Evolutionary conservation across 495 filamentous ascomycete genomes (phyloP).

Genomic region (Lophiotrema nucula): DNA sequence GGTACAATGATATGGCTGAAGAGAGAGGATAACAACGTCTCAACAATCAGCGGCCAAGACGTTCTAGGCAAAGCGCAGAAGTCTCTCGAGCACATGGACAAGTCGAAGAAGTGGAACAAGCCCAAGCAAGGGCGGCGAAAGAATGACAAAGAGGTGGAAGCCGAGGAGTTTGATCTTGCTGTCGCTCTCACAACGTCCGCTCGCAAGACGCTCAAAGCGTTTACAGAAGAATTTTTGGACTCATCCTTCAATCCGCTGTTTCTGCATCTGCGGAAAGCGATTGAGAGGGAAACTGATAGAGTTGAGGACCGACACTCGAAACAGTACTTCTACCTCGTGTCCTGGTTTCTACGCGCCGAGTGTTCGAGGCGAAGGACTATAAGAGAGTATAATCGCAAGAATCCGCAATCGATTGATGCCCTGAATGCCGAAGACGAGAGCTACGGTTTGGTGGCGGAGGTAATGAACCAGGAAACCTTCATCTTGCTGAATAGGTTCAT

Average conservation of each 20-base stretch:
- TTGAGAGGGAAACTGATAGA: conserved; percentile 88
- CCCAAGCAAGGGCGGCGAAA: conserved; percentile 60
- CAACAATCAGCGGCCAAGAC: conserved; percentile 85
- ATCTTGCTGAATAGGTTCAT: conserved; percentile 80
- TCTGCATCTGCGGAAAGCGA: conserved; percentile 76
- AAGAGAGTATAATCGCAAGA: conserved; percentile 37
- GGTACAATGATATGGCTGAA: conserved; percentile 98
- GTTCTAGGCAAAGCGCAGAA: conserved; percentile 70
- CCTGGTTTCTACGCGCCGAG: conserved; percentile 94
- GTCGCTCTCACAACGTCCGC: conserved; percentile 66
- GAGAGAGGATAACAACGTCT: conserved; percentile 70
- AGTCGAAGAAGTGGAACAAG: conserved; percentile 83
- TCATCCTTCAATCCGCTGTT: conserved; percentile 96
- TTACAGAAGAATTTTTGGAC: conserved; percentile 93
- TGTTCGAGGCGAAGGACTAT: conserved; percentile 64
- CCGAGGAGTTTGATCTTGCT: conserved; percentile 71
- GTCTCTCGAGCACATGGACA: conserved; percentile 84
- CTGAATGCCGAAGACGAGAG: conserved; percentile 63
- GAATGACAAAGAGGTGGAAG: conserved; percentile 61
- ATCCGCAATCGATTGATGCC: conserved; percentile 13
- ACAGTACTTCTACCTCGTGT: conserved; percentile 89
- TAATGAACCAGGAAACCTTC: conserved; percentile 90
- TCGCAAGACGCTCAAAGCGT: conserved; percentile 68
- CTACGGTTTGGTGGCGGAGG: conserved; percentile 82
- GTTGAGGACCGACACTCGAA: conserved; percentile 64